Percentiles rank a stretch among this genome's conserved stretches.
Conservation (phyloP, 371 early-diverging fungal genomes). For the Mycotypha africana region DNA sequence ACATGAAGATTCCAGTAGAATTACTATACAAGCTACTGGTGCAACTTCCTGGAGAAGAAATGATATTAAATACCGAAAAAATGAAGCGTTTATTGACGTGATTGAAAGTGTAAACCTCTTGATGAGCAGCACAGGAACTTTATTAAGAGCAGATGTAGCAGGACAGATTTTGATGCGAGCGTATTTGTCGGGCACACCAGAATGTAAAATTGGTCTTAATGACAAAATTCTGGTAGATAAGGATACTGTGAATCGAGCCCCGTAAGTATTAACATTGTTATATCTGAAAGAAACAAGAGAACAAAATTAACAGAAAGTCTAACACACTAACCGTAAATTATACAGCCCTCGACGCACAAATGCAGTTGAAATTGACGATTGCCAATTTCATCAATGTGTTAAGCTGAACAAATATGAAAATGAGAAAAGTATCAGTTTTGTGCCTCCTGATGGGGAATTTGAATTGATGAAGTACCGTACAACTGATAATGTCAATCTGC, state of each 20-base stretch:
- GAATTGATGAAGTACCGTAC: slow-evolving; percentile 91
- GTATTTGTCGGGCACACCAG: slow-evolving; percentile 96
- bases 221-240: slow-evolving; percentile 77
- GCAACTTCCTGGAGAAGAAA: slow-evolving; percentile 86
- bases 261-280: slow-evolving; percentile 27
- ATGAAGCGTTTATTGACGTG: slow-evolving; percentile 89
- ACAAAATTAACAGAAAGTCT: too few relatives aligned
- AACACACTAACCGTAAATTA: too few relatives aligned
- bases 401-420: slow-evolving; percentile 78
- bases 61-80: slow-evolving; percentile 87
- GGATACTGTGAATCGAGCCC: slow-evolving; percentile 45
- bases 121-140: slow-evolving; percentile 76
- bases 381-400: slow-evolving; percentile 92
- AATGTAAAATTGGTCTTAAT: slow-evolving; percentile 91
- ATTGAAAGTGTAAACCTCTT: slow-evolving; percentile 84
- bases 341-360: slow-evolving; percentile 44
- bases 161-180: slow-evolving; percentile 92
- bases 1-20: slow-evolving; percentile 67
- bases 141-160: slow-evolving; percentile 73
- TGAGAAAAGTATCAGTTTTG: slow-evolving; percentile 88
- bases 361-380: slow-evolving; percentile 84
- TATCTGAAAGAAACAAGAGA: too few relatives aligned
- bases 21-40: slow-evolving; percentile 90
- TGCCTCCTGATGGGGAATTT: slow-evolving; percentile 97
- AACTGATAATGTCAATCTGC: slow-evolving; percentile 81